Conservation (phyloP, 2,329 filamentous ascomycete species). For the Neopestalotiopsis clavispora region DNA sequence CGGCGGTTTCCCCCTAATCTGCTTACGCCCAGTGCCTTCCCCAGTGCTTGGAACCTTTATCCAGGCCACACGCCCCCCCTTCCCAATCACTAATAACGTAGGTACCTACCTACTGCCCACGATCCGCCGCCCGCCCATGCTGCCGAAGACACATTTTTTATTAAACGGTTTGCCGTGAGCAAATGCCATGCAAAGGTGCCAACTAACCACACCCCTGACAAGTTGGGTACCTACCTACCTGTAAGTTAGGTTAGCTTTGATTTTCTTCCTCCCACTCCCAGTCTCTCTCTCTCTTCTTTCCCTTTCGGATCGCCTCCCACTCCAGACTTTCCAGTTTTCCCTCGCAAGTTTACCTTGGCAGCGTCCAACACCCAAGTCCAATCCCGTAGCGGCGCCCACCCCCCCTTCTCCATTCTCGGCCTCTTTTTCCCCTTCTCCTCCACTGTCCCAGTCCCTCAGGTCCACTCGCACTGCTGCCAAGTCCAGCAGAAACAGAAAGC, state of each 20-base stretch:
- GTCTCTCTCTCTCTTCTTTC: background rate
- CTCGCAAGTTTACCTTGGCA: constrained; percentile 1
- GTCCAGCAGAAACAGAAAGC: constrained; percentile 10
- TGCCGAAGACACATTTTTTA: too few species aligned
- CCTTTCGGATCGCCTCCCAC: background rate
- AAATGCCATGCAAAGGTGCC: background rate
- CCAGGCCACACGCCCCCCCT: too few species aligned
- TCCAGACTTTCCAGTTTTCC: background rate
- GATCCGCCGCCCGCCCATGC: too few species aligned
- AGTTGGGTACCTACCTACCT: background rate
- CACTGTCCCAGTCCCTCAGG: constrained; percentile 4
- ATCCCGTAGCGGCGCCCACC: constrained; percentile 16
- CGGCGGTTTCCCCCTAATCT: constrained; percentile 4
- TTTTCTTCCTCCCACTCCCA: background rate
- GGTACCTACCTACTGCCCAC: too few species aligned
- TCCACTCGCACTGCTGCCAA: constrained; percentile 17
- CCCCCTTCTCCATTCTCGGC: constrained; percentile 25
- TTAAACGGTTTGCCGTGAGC: too few species aligned
- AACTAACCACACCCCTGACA: background rate
- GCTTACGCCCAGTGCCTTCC: background rate
- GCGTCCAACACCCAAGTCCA: background rate
- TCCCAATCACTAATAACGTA: too few species aligned
- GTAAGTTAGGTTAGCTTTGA: background rate
- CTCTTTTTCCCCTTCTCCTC: constrained; percentile 18
- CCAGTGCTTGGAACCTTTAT: background rate